A percentile compares a stretch with the other conserved stretches of the same genome.
Evolutionary conservation across 169 alveolate genomes (phyloP).

Genomic region (Fabrea salina): DNA sequence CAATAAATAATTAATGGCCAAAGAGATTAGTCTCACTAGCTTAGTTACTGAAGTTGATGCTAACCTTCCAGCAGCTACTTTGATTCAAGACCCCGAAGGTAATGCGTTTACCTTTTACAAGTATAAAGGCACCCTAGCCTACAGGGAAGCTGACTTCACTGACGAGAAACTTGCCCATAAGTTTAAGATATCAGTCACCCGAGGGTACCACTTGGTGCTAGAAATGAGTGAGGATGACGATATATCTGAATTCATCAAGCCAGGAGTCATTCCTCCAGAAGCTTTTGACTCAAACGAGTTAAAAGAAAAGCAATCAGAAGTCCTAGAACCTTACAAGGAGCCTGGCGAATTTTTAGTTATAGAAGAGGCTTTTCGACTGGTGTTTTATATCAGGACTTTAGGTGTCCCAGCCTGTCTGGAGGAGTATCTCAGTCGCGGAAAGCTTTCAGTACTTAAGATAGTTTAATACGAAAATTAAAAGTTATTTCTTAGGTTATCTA

Average conservation of each 20-base stretch:
- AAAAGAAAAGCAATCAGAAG: neutral
- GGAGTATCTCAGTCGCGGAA: neutral
- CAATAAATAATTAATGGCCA: no score
- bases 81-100: conserved; percentile 19
- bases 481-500: no score
- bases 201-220: neutral
- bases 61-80: neutral
- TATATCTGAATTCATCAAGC: neutral
- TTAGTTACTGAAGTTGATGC: conserved; percentile 17
- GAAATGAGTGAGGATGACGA: neutral
- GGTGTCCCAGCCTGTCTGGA: neutral
- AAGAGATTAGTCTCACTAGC: no score
- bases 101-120: conserved; percentile 22
- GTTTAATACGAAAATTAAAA: no score
- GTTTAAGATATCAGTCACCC: neutral
- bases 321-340: neutral
- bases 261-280: neutral
- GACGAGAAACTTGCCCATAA: neutral
- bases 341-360: neutral
- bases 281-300: neutral
- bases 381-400: neutral
- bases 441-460: neutral
- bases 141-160: neutral
- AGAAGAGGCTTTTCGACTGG: neutral
- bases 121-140: conserved; percentile 26